Evolutionary conservation across 345 rosid genomes (phyloP), one percentile per base, ranked within the genome.

Genomic region (Populus alba): DNA sequence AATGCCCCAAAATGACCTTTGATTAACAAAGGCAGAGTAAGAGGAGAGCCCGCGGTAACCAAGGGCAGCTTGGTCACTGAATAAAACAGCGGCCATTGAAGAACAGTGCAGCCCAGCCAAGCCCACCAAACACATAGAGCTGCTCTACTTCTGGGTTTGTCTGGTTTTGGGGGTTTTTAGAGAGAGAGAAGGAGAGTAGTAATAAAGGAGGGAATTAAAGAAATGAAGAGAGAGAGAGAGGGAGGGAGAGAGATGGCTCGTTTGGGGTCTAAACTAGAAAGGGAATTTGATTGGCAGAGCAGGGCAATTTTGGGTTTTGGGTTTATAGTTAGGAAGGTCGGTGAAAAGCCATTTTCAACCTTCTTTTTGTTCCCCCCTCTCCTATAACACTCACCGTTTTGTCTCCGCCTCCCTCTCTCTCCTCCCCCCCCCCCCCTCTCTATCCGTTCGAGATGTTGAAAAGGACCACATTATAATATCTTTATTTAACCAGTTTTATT

Each of bases 261-360:
- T 33, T 51, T 3, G 25, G 20, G 45, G 79, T 68, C 69, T 74
- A 75, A 57, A 79, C 67, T 53, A 79, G 41, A 77, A 72, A 18
- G 73, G 79, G 74, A 53, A 69, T 53, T 65, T 59, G 72, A 77
- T 68, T 68, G 76, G 57, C 17, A 7, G 23, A 66, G 41, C 51
- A 39, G 37, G 74, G 31, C 37, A 66, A 51, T 27, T n/a, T 20
- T 2, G 66, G 69, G 25, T 66, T 74, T 29, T 33, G 68, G 55
- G 38, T 70, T 41, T 76, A 37, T 37, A 75, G 77, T 41, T 39
- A 31, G 74, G 63, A 13, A 77, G 78, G 86, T 74, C 81, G 86
- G 87, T 84, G 90, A 83, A 76, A 82, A 51, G 86, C 82, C 85
- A 66, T 80, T 86, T 84, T 86, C 83, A 84, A 78, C 81, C 61